phyloP scores from a whole-genome alignment of 1,284 basidiomycete genomes.

The Cystobasidium slooffiae region DNA sequence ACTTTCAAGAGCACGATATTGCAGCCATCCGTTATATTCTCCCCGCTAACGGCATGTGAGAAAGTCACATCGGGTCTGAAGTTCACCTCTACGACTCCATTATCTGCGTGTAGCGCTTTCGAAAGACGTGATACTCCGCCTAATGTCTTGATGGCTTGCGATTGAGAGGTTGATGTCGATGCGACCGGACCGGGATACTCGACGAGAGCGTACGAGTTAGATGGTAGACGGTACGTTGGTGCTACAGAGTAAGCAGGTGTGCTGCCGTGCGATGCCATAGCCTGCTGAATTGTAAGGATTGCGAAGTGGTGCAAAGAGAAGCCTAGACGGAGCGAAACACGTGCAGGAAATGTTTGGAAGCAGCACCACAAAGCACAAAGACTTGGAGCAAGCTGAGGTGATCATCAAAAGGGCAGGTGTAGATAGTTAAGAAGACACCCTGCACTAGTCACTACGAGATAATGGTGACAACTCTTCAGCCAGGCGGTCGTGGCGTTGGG shows the following conservation, averaged over 20 bases:
- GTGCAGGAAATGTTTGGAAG: too few species aligned
- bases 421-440: too few species aligned
- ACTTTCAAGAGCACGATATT: slow-evolving; percentile 81
- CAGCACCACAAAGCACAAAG: too few species aligned
- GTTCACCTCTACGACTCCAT: slow-evolving; percentile 68
- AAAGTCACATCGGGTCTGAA: slow-evolving; percentile 73
- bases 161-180: slow-evolving; percentile 64
- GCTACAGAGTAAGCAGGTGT: slow-evolving; percentile 7
- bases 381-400: too few species aligned
- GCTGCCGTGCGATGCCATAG: background rate
- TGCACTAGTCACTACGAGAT: too few species aligned
- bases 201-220: slow-evolving; percentile 67
- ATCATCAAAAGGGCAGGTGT: too few species aligned
- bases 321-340: too few species aligned
- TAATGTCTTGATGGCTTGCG: slow-evolving; percentile 67
- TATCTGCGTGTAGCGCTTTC: slow-evolving; percentile 65
- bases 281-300: background rate
- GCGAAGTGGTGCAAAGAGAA: background rate
- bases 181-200: slow-evolving; percentile 88
- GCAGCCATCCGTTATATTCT: slow-evolving; percentile 65
- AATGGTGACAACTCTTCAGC: too few species aligned
- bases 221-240: slow-evolving; percentile 14
- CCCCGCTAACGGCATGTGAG: slow-evolving; percentile 78
- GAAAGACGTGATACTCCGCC: slow-evolving; percentile 73
- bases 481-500: too few species aligned